Evolutionary conservation across 2,329 filamentous ascomycete genomes (phyloP), one percentile per base, ranked within the genome.

Genomic region (Triangularia setosa): DNA sequence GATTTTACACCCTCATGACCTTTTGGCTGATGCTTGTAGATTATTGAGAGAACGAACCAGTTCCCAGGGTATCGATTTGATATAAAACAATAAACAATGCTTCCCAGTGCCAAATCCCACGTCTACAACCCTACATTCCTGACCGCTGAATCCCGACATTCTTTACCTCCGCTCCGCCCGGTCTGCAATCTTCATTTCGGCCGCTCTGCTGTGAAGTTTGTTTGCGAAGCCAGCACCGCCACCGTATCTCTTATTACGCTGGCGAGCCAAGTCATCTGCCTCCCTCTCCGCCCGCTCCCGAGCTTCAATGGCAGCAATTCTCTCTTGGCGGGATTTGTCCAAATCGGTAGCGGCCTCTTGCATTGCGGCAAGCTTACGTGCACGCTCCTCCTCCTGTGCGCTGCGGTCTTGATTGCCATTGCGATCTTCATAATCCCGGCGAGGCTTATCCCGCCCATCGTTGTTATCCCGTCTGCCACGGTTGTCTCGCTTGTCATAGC

Each of bases 331-430:
- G 69, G 90, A 87, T n/a, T 80, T 73, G 70, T 94, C 90, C 57
- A 96, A 79, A 11, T 89, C 85, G 1, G 81, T 83, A 4, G 90
- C 90, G 27, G 87, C 88, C 18, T 84, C 83, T 74, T 91, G 89
- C 90, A 93, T 92, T 8, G 87, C 88, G 16, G 87, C 89, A 18
- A 92, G 77, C 73, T 87, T 91, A 24, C 84, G 83, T 12, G 87
- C 86, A n/a, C 83, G 81, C 67, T 90, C 87, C 23, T 85, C 83
- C 21, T 83, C 83, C 6, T 74, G 75, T 3, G 77, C 52, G 69
- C 66, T 8, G 71, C 71, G 11, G 71, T 72, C 28, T 61, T 67
- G 30, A 61, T 63, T 52, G 3, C 21, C 67, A 24, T 68, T 61
- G 5, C 70, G 52, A 7, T 64, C 62, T 21, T 48, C 40, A 11